Evolutionary conservation across 2,329 filamentous ascomycete genomes (phyloP).

Genomic region (Ascochyta koolunga): DNA sequence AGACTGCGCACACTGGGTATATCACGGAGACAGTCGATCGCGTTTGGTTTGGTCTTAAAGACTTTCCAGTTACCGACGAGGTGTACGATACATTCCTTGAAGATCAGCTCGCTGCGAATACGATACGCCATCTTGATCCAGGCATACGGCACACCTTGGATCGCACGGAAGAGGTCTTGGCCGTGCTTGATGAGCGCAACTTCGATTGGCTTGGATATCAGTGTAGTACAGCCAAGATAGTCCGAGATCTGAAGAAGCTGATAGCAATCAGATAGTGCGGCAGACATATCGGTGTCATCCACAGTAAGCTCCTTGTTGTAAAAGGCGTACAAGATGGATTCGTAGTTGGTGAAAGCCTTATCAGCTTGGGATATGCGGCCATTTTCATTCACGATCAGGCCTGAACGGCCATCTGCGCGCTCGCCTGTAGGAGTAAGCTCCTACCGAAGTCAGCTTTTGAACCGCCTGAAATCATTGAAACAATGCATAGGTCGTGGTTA

Average conservation of each 20-base stretch:
- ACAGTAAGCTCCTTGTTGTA: conserved; percentile 53
- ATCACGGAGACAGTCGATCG: conserved; percentile 23
- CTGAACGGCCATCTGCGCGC: conserved; percentile 22
- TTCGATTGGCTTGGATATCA: conserved; percentile 55
- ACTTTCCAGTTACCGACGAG: conserved; percentile 51
- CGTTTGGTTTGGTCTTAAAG: conserved; percentile 9
- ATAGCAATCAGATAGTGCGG: conserved; percentile 50
- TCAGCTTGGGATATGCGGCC: conserved; percentile 37
- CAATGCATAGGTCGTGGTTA: background rate
- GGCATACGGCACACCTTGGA: conserved; percentile 50
- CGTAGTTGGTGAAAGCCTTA: conserved; percentile 46
- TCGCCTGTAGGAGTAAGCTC: conserved; percentile 44
- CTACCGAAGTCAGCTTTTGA: conserved; percentile 25
- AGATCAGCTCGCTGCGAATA: conserved; percentile 54
- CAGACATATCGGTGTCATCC: conserved; percentile 47
- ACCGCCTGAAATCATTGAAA: background rate
- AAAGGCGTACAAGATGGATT: conserved; percentile 54
- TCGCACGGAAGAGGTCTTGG: conserved; percentile 53
- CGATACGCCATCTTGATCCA: conserved; percentile 56
- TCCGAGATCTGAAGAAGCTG: conserved; percentile 55
- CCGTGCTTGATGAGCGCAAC: conserved; percentile 55
- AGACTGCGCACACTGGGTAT: conserved; percentile 34
- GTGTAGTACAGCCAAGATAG: conserved; percentile 51
- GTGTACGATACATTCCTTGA: conserved; percentile 55
- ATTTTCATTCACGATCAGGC: conserved; percentile 44